These are phyloP conservation scores for Globisporangium alternatum DNA, from an alignment of 352 stramenopile species.

Conservation along the genomic window DNA sequence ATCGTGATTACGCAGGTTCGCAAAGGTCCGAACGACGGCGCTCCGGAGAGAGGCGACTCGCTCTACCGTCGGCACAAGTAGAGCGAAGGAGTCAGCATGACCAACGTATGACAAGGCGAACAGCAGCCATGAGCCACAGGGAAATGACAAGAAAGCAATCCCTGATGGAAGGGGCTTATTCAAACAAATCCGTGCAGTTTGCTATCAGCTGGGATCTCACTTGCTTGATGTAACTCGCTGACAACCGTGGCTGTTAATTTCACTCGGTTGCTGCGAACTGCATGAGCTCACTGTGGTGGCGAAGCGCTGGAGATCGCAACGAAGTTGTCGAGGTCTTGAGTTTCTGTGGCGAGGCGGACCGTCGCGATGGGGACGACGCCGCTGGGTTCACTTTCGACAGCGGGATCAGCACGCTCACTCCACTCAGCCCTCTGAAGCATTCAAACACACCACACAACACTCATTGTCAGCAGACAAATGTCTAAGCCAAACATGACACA, in stretches of 20 bases:
- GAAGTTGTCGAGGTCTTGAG: neutral
- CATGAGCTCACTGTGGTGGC: slow-evolving; percentile 42
- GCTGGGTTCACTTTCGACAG: slow-evolving; percentile 15
- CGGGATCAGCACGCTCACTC: slow-evolving; percentile 46
- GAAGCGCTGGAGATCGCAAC: slow-evolving; percentile 4
- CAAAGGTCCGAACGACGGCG: slow-evolving; percentile 6
- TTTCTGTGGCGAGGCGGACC: slow-evolving; percentile 5
- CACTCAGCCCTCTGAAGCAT: slow-evolving; percentile 10
- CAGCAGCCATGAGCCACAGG: neutral
- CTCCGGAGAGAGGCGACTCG: neutral
- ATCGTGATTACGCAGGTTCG: slow-evolving; percentile 30
- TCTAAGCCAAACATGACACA: neutral
- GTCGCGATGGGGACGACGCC: slow-evolving; percentile 2
- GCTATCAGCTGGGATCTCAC: neutral
- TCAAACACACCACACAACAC: neutral
- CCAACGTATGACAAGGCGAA: neutral
- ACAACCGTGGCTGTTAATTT: neutral
- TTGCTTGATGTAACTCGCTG: neutral
- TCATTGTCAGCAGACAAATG: neutral
- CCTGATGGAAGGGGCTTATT: neutral
- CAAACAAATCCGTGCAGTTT: slow-evolving; percentile 3
- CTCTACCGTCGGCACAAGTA: slow-evolving; percentile 13
- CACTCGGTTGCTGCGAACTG: slow-evolving; percentile 20
- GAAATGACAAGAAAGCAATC: neutral
- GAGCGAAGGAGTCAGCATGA: neutral